These are phyloP conservation scores for Myxozyma vanderwaltii DNA, from an alignment of 805 yeast genomes.

Conservation along the genomic window DNA sequence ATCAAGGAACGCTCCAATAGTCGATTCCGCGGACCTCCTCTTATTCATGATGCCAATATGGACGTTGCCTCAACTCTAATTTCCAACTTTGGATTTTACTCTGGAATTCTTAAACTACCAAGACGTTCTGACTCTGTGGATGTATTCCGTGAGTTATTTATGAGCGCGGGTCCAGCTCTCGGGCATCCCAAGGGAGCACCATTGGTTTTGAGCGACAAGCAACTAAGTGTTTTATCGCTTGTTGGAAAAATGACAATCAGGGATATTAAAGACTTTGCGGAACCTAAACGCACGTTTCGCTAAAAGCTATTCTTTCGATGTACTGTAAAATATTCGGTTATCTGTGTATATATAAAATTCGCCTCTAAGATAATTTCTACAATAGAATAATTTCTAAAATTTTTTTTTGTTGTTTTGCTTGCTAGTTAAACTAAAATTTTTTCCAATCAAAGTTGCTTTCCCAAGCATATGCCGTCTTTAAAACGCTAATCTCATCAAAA, in stretches of 20 bases:
- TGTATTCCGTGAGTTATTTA: not conserved
- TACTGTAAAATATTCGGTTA: too few species aligned
- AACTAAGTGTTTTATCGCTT: not conserved
- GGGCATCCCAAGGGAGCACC: not conserved
- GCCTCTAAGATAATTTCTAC: too few species aligned
- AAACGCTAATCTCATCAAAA: slow-evolving; percentile 42
- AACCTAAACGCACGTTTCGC: not conserved
- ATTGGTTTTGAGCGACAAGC: not conserved
- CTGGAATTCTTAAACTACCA: not conserved
- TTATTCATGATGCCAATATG: not conserved
- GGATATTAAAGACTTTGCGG: not conserved
- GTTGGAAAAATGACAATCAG: not conserved
- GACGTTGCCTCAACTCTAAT: not conserved
- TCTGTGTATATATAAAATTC: not conserved
- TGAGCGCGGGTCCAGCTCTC: not conserved
- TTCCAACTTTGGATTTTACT: not conserved
- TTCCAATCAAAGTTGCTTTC: slow-evolving; percentile 41
- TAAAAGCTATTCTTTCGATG: not conserved
- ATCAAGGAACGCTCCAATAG: not conserved
- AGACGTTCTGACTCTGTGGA: not conserved
- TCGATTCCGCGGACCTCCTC: not conserved
- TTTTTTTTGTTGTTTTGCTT: too few species aligned
- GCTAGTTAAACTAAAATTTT: slow-evolving; percentile 16
- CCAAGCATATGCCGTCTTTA: slow-evolving; percentile 46
- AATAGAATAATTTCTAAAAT: too few species aligned